Percentiles rank a stretch among this genome's conserved stretches.
phyloP scores from a whole-genome alignment of 2,329 filamentous ascomycete species.

The Fusarium chaquense region DNA sequence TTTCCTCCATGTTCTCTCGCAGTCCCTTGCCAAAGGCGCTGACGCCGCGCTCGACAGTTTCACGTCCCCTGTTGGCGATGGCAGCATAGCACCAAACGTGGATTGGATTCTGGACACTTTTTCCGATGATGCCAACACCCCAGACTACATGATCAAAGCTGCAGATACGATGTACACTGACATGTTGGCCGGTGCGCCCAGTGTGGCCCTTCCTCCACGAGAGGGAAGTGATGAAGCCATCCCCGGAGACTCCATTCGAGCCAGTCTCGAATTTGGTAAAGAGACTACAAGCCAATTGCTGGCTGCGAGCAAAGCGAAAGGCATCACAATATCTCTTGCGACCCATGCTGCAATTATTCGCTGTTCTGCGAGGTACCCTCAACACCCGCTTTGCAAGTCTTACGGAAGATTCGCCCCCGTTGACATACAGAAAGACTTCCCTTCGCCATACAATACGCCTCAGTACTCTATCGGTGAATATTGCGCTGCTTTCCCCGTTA shows the following conservation, averaged over 20 bases:
- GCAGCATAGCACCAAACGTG: conserved; percentile 6
- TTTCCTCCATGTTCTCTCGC: conserved; percentile 9
- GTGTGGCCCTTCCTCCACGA: conserved; percentile 3
- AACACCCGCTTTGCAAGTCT: conserved; percentile 43
- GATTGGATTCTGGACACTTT: conserved; percentile 4
- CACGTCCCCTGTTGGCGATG: conserved; percentile 2
- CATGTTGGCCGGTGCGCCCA: conserved; percentile 6
- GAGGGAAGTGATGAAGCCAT: neutral
- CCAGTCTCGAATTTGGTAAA: neutral
- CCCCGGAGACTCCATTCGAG: neutral
- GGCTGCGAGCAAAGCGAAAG: neutral
- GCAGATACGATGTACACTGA: conserved; percentile 11
- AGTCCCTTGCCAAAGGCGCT: neutral
- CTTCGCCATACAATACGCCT: conserved; percentile 45
- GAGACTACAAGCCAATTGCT: neutral
- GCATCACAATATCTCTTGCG: conserved; percentile 48
- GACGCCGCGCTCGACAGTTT: conserved; percentile 1
- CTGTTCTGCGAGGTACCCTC: conserved; percentile 47
- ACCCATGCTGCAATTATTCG: conserved; percentile 48
- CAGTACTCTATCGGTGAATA: conserved; percentile 43
- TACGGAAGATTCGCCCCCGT: conserved; percentile 50
- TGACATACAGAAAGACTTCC: conserved; percentile 47
- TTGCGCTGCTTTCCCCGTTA: conserved; percentile 30
- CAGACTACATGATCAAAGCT: neutral
- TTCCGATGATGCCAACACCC: neutral